phyloP scores from a whole-genome alignment of 2,329 filamentous ascomycete species.

The Fusarium praegraminearum region DNA sequence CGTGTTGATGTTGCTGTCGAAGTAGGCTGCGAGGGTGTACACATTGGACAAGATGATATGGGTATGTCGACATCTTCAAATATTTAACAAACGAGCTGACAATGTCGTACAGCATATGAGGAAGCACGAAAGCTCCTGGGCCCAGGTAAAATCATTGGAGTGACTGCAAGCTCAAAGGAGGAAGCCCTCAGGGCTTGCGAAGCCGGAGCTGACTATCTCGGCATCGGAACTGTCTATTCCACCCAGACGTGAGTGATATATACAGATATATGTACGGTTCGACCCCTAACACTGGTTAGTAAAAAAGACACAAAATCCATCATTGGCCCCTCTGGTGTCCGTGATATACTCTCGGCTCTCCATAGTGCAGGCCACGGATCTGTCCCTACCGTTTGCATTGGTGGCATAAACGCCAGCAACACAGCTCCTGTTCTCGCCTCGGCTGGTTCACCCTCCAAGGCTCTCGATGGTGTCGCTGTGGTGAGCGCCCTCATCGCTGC shows the following conservation, averaged over 20 bases:
- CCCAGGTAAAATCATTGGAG: slow-evolving; percentile 83
- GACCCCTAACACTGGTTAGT: slow-evolving; percentile 54
- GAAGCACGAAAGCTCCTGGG: slow-evolving; percentile 79
- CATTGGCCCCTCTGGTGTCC: slow-evolving; percentile 67
- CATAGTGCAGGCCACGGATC: slow-evolving; percentile 57
- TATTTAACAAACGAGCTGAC: slow-evolving; percentile 6
- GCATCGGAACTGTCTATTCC: slow-evolving; percentile 89
- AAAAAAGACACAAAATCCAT: slow-evolving; percentile 86
- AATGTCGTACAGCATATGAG: slow-evolving; percentile 40
- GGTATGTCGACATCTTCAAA: slow-evolving; percentile 60
- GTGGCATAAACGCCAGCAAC: slow-evolving; percentile 85
- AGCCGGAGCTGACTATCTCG: slow-evolving; percentile 88
- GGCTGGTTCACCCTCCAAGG: slow-evolving; percentile 65
- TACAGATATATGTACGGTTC: not conserved
- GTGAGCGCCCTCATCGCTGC: slow-evolving; percentile 90
- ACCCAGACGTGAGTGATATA: slow-evolving; percentile 75
- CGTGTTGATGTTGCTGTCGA: slow-evolving; percentile 89
- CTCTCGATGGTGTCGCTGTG: slow-evolving; percentile 84
- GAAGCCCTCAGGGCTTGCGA: slow-evolving; percentile 80
- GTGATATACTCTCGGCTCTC: slow-evolving; percentile 68
- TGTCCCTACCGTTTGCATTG: slow-evolving; percentile 83
- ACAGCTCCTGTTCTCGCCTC: slow-evolving; percentile 80
- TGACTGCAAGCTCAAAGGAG: slow-evolving; percentile 80
- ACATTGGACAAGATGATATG: slow-evolving; percentile 96
- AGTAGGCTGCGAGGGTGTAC: slow-evolving; percentile 89